Evolutionary conservation across 768 basidiomycete species (phyloP).

Genomic region (Boletus rubropictus): DNA sequence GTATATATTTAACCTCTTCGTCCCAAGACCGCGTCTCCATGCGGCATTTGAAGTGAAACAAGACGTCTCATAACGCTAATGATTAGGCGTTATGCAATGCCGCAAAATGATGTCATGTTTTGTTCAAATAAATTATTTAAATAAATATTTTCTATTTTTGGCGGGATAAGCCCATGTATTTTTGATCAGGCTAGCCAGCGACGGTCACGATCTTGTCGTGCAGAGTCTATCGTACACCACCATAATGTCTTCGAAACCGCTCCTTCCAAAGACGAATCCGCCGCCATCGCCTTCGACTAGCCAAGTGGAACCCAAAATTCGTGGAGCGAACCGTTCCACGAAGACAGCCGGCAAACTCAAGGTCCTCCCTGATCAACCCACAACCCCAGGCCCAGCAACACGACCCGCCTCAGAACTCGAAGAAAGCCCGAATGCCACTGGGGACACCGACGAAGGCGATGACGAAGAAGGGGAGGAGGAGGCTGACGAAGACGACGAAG

Average conservation of each 20-base stretch:
- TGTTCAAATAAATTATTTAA: neutral
- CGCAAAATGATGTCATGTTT: slow-evolving; percentile 14
- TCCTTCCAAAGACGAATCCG: slow-evolving; percentile 29
- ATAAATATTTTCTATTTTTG: neutral
- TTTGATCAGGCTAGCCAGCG: slow-evolving; percentile 11
- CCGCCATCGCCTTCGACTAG: slow-evolving; percentile 7
- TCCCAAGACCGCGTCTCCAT: neutral
- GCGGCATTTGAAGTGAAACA: neutral
- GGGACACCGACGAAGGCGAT: slow-evolving; percentile 71
- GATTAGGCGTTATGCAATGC: neutral
- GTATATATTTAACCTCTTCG: neutral
- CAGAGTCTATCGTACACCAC: neutral
- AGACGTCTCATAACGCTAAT: neutral
- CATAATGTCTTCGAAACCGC: slow-evolving; percentile 28
- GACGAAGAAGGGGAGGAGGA: slow-evolving; percentile 53
- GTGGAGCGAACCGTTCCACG: slow-evolving; percentile 74
- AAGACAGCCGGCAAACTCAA: slow-evolving; percentile 84
- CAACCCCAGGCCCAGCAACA: slow-evolving; percentile 36
- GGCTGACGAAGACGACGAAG: slow-evolving; percentile 46
- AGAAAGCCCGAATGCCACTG: slow-evolving; percentile 45
- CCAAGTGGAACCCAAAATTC: slow-evolving; percentile 45
- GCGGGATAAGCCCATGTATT: neutral
- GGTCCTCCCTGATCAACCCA: slow-evolving; percentile 81
- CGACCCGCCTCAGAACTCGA: slow-evolving; percentile 24
- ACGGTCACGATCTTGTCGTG: slow-evolving; percentile 10